Conservation (phyloP, 768 basidiomycete species). For the Panellus pusillus region DNA sequence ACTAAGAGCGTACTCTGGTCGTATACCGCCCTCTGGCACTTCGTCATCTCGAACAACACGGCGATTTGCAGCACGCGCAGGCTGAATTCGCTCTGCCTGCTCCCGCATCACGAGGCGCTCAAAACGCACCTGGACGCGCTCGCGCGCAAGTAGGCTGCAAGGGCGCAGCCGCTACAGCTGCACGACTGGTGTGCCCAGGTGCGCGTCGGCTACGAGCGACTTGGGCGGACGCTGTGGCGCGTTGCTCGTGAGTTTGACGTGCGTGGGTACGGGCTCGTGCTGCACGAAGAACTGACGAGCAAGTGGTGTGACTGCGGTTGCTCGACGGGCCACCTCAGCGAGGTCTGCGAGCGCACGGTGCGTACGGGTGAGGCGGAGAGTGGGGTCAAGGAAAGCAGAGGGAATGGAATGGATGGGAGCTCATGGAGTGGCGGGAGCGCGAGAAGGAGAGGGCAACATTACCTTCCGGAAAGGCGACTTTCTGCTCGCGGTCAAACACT, state of each 20-base stretch:
- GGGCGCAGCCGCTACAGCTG: conserved; percentile 45
- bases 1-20: conserved; percentile 81
- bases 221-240: conserved; percentile 65
- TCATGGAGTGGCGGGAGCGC: conserved; percentile 73
- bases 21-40: conserved; percentile 74
- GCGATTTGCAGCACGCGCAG: conserved; percentile 64
- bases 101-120: conserved; percentile 61
- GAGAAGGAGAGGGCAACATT: conserved; percentile 71
- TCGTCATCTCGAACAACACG: conserved; percentile 72
- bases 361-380: conserved; percentile 67
- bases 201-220: conserved; percentile 62
- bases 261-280: conserved; percentile 65
- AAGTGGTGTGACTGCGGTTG: conserved; percentile 86
- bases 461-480: conserved; percentile 69
- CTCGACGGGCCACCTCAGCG: conserved; percentile 74
- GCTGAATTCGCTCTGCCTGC: conserved; percentile 62
- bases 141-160: conserved; percentile 49
- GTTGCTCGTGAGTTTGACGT: conserved; percentile 73
- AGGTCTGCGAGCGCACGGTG: conserved; percentile 74
- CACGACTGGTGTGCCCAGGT: conserved; percentile 61
- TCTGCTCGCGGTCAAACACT: conserved; percentile 52
- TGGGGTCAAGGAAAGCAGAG: conserved; percentile 62
- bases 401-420: conserved; percentile 77
- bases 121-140: conserved; percentile 62
- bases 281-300: conserved; percentile 68